Conservation (phyloP, 169 alveolate species). For the Cyclospora cayetanensis region DNA sequence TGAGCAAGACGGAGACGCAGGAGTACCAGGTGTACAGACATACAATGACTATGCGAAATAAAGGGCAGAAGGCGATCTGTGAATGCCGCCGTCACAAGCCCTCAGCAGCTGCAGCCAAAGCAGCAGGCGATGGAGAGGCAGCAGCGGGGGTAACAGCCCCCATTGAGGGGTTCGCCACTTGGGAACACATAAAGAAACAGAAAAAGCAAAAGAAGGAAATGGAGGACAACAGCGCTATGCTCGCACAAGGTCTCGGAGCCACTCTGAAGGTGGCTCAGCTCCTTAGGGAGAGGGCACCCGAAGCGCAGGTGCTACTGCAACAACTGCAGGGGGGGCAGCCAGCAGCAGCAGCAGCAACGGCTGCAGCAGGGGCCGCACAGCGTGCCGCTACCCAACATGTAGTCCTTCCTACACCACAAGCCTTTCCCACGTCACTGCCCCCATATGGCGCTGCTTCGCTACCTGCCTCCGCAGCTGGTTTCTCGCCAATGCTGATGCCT, state of each 20-base stretch:
- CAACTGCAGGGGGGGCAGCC: constrained; percentile 39
- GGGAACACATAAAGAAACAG: constrained; percentile 29
- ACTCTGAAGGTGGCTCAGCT: constrained; percentile 56
- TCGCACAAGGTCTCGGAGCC: constrained; percentile 58
- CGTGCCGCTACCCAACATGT: neutral
- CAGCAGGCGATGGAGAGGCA: neutral
- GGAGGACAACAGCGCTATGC: neutral
- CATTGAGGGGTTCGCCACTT: constrained; percentile 58
- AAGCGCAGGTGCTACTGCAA: constrained; percentile 54
- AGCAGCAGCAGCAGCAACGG: constrained; percentile 4
- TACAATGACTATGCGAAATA: neutral
- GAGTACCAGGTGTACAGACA: constrained; percentile 44
- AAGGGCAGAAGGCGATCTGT: constrained; percentile 54
- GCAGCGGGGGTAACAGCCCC: neutral
- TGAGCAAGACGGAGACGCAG: constrained; percentile 54
- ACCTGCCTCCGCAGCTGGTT: constrained; percentile 1
- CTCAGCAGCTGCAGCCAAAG: neutral
- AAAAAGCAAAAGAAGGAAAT: constrained; percentile 1
- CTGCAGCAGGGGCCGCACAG: constrained; percentile 7
- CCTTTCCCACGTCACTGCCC: neutral
- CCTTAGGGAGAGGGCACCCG: constrained; percentile 42
- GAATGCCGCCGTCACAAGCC: constrained; percentile 58
- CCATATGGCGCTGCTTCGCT: neutral
- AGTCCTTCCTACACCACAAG: neutral
- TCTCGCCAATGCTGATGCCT: neutral